Conservation (phyloP, 1,284 basidiomycete genomes). For the Cryptococcus sp. region DNA sequence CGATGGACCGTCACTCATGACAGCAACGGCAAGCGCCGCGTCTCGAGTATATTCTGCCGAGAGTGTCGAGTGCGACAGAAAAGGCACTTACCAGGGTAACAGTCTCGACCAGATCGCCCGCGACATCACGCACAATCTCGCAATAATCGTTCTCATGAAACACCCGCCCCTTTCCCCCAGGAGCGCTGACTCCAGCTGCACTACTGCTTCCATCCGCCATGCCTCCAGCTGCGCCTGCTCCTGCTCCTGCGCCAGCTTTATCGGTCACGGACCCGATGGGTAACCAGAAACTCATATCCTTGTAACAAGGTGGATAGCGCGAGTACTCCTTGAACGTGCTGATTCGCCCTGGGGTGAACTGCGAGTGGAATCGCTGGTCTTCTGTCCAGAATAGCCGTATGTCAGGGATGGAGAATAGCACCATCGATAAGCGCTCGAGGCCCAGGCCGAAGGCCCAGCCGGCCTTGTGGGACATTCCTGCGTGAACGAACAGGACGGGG, state of each 20-base stretch:
- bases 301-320: slow-evolving; percentile 83
- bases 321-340: slow-evolving; percentile 83
- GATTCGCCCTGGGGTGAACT: slow-evolving; percentile 78
- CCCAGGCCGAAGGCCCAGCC: slow-evolving; percentile 99
- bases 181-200: neutral
- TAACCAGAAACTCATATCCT: slow-evolving; percentile 91
- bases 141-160: slow-evolving; percentile 97
- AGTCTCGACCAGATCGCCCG: slow-evolving; percentile 88
- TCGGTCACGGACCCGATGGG: slow-evolving; percentile 49
- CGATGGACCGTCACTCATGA: neutral
- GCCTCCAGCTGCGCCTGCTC: slow-evolving; percentile 12
- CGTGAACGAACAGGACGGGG: neutral
- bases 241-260: slow-evolving; percentile 27
- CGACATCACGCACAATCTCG: slow-evolving; percentile 88
- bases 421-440: slow-evolving; percentile 97
- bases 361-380: slow-evolving; percentile 82
- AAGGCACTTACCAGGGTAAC: slow-evolving; percentile 70
- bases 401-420: slow-evolving; percentile 94
- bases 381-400: slow-evolving; percentile 98
- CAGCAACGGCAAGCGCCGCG: neutral
- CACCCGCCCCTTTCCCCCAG: slow-evolving; percentile 17
- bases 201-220: slow-evolving; percentile 3
- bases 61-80: neutral
- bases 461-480: slow-evolving; percentile 77
- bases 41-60: neutral